These are phyloP conservation scores for Hyaloscypha hepaticicola DNA, from an alignment of 495 filamentous ascomycete genomes.

Conservation along the genomic window DNA sequence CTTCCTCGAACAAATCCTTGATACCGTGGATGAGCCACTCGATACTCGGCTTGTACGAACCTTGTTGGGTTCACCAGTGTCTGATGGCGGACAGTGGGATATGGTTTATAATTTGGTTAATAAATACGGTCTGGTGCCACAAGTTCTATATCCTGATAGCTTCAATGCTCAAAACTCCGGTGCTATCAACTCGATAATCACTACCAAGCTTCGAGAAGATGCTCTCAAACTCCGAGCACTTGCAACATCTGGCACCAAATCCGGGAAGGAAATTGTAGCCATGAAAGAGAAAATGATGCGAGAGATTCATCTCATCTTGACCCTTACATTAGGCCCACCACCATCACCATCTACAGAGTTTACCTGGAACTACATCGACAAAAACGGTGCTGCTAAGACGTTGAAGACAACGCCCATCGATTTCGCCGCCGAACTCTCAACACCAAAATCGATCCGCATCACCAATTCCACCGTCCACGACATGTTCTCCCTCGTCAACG, in stretches of 20 bases:
- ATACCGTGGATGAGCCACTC: slow-evolving; percentile 65
- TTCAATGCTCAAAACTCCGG: slow-evolving; percentile 64
- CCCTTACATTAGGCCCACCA: slow-evolving; percentile 74
- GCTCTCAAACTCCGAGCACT: slow-evolving; percentile 63
- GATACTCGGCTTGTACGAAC: slow-evolving; percentile 68
- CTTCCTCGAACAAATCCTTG: slow-evolving; percentile 79
- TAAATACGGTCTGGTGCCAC: slow-evolving; percentile 84
- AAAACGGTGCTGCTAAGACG: slow-evolving; percentile 56
- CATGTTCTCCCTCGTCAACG: slow-evolving; percentile 79
- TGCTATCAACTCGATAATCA: slow-evolving; percentile 71
- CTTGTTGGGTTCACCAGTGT: slow-evolving; percentile 63
- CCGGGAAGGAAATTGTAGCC: slow-evolving; percentile 37
- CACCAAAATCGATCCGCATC: slow-evolving; percentile 37
- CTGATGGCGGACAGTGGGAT: slow-evolving; percentile 89
- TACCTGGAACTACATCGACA: slow-evolving; percentile 75
- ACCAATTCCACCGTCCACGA: slow-evolving; percentile 54
- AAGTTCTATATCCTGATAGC: slow-evolving; percentile 74
- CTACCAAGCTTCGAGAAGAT: slow-evolving; percentile 83
- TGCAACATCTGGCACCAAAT: slow-evolving; percentile 25
- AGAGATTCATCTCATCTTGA: slow-evolving; percentile 76
- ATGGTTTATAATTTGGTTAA: slow-evolving; percentile 84
- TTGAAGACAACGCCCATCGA: slow-evolving; percentile 60
- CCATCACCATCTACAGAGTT: slow-evolving; percentile 65
- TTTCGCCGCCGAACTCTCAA: slow-evolving; percentile 62
- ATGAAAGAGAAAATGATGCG: slow-evolving; percentile 70